phyloP scores from a whole-genome alignment of 345 rosid genomes.

The Citropsis articulata region DNA sequence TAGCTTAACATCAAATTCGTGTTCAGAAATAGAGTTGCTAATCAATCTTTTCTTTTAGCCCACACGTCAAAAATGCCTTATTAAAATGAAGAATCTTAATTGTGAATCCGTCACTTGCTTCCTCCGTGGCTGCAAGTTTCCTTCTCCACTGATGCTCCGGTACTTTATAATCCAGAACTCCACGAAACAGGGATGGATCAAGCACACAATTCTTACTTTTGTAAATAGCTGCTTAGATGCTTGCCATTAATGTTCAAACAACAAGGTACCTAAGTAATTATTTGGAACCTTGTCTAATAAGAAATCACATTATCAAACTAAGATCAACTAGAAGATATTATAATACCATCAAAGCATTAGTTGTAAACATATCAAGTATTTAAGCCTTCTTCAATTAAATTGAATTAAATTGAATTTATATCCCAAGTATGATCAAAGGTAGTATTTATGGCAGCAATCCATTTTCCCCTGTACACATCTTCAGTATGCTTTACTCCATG shows the following conservation, averaged over 20 bases:
- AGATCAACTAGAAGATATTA: neutral
- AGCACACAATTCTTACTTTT: constrained; percentile 76
- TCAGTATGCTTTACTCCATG: constrained; percentile 93
- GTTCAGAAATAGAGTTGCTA: neutral
- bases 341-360: neutral
- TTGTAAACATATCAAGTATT: neutral
- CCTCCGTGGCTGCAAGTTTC: neutral
- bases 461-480: constrained; percentile 90
- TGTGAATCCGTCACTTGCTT: neutral
- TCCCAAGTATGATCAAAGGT: constrained; percentile 93
- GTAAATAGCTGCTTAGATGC: constrained; percentile 96
- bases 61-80: neutral
- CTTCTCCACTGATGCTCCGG: constrained; percentile 71
- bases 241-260: constrained; percentile 36
- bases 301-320: neutral
- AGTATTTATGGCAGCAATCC: constrained; percentile 91
- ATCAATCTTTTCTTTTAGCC: neutral
- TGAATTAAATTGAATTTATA: constrained; percentile 17
- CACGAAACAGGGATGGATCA: constrained; percentile 65
- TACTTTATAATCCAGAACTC: constrained; percentile 76
- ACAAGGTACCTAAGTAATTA: neutral
- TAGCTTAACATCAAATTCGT: neutral
- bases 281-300: neutral
- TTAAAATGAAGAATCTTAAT: neutral
- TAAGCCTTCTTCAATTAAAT: neutral